Conservation (phyloP, 257 asterid genomes). For the Cinchona pubescens region DNA sequence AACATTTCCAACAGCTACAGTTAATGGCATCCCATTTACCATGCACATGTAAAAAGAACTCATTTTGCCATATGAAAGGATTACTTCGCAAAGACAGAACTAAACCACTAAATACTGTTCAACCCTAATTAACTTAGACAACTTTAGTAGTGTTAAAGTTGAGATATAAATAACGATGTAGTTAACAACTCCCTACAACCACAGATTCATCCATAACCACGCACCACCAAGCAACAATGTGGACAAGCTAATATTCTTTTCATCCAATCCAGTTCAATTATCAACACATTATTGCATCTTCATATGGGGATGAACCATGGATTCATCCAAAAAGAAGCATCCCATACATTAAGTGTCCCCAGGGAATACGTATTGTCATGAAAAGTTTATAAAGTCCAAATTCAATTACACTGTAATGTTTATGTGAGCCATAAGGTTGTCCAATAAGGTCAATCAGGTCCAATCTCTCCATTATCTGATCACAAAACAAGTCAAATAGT, state of each 20-base stretch:
- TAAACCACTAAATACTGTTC: background rate
- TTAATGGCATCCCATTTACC: conserved; percentile 86
- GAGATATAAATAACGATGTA: background rate
- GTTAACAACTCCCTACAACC: background rate
- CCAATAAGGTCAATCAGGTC: conserved; percentile 71
- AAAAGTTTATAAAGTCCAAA: background rate
- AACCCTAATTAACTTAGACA: background rate
- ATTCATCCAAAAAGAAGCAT: background rate
- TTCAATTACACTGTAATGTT: conserved; percentile 72
- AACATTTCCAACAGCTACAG: conserved; percentile 84
- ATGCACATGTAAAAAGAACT: conserved; percentile 27
- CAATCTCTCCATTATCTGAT: conserved; percentile 74
- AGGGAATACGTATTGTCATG: background rate
- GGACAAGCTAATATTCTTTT: background rate
- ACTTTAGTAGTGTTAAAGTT: background rate
- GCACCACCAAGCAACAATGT: background rate
- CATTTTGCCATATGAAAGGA: background rate
- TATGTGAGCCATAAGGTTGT: conserved; percentile 85
- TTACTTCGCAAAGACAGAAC: background rate
- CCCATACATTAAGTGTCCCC: background rate
- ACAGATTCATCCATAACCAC: background rate
- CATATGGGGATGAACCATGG: background rate
- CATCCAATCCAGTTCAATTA: background rate
- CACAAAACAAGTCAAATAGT: conserved; percentile 30
- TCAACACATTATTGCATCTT: background rate